Base-by-base conservation (phyloP, 352 stramenopile species). In the Phytophthora gonapodyides region DNA sequence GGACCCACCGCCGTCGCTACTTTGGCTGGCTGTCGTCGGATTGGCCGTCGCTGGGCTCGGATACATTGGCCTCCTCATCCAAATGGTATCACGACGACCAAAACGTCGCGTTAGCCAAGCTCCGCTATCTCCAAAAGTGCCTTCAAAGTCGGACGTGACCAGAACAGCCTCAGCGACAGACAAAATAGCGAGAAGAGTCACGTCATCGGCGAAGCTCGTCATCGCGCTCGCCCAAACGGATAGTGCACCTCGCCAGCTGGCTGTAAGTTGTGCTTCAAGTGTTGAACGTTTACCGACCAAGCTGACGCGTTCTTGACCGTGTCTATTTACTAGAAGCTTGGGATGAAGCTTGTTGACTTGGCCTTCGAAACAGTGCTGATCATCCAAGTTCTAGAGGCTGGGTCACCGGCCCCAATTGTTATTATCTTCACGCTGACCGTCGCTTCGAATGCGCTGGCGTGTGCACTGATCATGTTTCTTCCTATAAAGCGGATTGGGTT, bases 41-140 rank as follows among this genome's bases (percentile, higher is more conserved):
- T 54, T 76, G 7, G 56, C 41, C 15, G 15, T 66, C 30, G 41
- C 64, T 2, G 60, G 59, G 0, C 5, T 69, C 4, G 61, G 59
- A 0, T 68, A 72, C 40, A 6, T 64, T 3, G 9, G 44, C 19
- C 37, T 69, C 38, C 40, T 73, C 17, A 11, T 71, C 19, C 41
- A 37, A 6, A 63, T 65, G 21, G 7, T 67, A 10, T 10, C 36
- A 1, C 21, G 21, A 41, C 61, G 53, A 9, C 30, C 49, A 30
- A 67, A 45, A 46, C 33, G 31, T 45, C 54, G 34, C 2, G 48
- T 69, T 6, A 36, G 33, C 15, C 61, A 45, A 9, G 36, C 42
- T 11, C 40, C 48, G 33, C 16, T 2, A 13, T 42, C 36, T 35
- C 27, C 12, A 2, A 17, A 5, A 3, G 38, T 46, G 11, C 48